phyloP scores from a whole-genome alignment of 495 filamentous ascomycete genomes.

The Rhizodiscina lignyota region DNA sequence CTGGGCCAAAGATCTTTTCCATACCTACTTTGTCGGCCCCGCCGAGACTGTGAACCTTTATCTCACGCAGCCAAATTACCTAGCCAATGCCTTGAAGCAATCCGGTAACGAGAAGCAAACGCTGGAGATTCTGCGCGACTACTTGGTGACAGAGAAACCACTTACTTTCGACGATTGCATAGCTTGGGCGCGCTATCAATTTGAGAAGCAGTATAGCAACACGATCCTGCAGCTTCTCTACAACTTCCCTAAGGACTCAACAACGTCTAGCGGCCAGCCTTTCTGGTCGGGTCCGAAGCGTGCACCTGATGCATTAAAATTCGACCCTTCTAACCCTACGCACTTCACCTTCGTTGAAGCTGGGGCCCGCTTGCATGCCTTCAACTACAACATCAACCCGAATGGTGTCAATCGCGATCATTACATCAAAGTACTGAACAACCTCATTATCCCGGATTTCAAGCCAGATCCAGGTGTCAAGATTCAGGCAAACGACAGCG shows the following conservation, averaged over 20 bases:
- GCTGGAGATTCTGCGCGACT: constrained; percentile 76
- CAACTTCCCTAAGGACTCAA: constrained; percentile 93
- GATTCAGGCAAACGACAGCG: constrained; percentile 92
- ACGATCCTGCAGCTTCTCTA: constrained; percentile 90
- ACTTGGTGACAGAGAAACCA: constrained; percentile 83
- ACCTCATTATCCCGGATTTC: constrained; percentile 96
- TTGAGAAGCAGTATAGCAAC: constrained; percentile 95
- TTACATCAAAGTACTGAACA: constrained; percentile 62
- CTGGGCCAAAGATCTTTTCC: constrained; percentile 91
- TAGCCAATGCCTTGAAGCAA: constrained; percentile 79
- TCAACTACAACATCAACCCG: constrained; percentile 93
- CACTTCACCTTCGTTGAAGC: constrained; percentile 79
- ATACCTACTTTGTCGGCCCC: constrained; percentile 81
- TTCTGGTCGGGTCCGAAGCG: constrained; percentile 99
- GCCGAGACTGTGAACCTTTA: constrained; percentile 94
- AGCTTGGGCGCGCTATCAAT: constrained; percentile 79
- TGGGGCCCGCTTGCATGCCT: constrained; percentile 84
- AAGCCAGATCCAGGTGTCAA: constrained; percentile 80
- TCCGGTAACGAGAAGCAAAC: constrained; percentile 94
- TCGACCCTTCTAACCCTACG: constrained; percentile 65
- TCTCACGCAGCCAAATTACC: constrained; percentile 77
- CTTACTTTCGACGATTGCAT: constrained; percentile 91
- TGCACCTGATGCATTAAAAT: constrained; percentile 80
- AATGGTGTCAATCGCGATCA: constrained; percentile 49
- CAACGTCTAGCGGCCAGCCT: constrained; percentile 68